These are phyloP conservation scores for Mytilinidion resinicola DNA, from an alignment of 495 filamentous ascomycete genomes.

Conservation along the genomic window DNA sequence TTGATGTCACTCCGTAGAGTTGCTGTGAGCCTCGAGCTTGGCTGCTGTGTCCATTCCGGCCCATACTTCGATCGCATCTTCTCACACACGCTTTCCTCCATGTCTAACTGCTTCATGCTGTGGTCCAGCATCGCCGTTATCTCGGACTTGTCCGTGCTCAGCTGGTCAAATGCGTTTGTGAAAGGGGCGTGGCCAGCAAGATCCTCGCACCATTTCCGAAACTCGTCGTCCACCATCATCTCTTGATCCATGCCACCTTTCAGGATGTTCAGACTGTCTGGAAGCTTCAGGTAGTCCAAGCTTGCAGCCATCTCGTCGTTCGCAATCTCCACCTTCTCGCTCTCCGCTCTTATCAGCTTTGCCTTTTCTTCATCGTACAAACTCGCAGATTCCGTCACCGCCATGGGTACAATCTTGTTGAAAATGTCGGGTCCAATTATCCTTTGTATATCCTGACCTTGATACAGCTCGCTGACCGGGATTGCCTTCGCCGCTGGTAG, in stretches of 20 bases:
- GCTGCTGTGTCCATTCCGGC: slow-evolving; percentile 93
- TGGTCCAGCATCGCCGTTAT: slow-evolving; percentile 66
- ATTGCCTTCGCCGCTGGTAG: slow-evolving; percentile 97
- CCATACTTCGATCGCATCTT: slow-evolving; percentile 99
- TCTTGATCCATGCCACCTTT: slow-evolving; percentile 93
- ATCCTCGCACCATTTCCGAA: slow-evolving; percentile 87
- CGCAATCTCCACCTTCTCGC: slow-evolving; percentile 82
- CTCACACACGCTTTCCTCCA: slow-evolving; percentile 96
- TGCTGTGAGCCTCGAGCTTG: slow-evolving; percentile 78
- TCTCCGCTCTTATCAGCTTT: slow-evolving; percentile 88
- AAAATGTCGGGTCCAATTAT: slow-evolving; percentile 98
- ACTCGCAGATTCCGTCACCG: slow-evolving; percentile 92
- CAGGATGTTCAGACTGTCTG: slow-evolving; percentile 79
- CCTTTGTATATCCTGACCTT: slow-evolving; percentile 90
- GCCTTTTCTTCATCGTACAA: slow-evolving; percentile 98
- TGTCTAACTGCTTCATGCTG: slow-evolving; percentile 79
- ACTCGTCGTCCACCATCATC: slow-evolving; percentile 76
- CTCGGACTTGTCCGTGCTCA: slow-evolving; percentile 69
- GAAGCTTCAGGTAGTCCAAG: slow-evolving; percentile 87
- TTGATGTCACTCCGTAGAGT: slow-evolving; percentile 81
- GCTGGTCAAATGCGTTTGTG: slow-evolving; percentile 62
- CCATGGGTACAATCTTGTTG: slow-evolving; percentile 91
- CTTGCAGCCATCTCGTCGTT: slow-evolving; percentile 94
- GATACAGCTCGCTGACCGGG: slow-evolving; percentile 91
- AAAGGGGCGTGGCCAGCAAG: slow-evolving; percentile 78